Base-by-base conservation (phyloP, 345 rosid species). In the Nephelium lappaceum region DNA sequence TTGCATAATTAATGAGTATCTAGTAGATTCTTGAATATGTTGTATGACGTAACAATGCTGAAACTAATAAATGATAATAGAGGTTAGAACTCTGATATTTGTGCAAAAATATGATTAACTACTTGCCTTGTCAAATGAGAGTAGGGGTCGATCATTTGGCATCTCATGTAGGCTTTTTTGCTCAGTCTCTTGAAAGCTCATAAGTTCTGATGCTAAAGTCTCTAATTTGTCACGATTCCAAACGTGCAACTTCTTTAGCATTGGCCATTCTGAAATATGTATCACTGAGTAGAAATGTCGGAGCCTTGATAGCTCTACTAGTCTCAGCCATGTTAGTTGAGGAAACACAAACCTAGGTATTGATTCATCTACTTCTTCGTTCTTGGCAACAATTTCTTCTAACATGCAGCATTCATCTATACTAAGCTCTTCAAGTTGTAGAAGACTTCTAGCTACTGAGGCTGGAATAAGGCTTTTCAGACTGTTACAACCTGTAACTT, bases 231-330 rank as follows among this genome's bases (percentile, higher is more conserved):
- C 58, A 61, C 77, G 60, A 12, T 24, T 15, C 21, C 67, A 41
- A 8, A 60, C 11, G 1, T 41, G 19, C 31, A 73, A 27, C 11
- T 19, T 62, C 51, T 63, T 63, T 16, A 74, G 45, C 16, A 16
- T 8, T 21, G 70, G 77, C 78, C 78, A 75, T 19, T 43, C 62
- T 19, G 42, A 43, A 19, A 21, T 47, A 49, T 75, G 27, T 19
- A 0, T 3, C 8, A 23, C 19, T 75, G 45, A 47, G 62, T 18
- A 64, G 41, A 75, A 75, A 75, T 24, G 16, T 47, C n/a, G 11
- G 19, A 43, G 62, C 5, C 0, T 18, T 47, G 71, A 25, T 25
- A 75, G 55, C 3, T n/a, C 9, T 1, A 12, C 2, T 25, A 75
- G 31, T 0, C 1, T 1, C 41, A 75, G 5, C 5, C 10, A 63